Conservation (phyloP, 306 rosid genomes). For the Astragalus membranaceus region DNA sequence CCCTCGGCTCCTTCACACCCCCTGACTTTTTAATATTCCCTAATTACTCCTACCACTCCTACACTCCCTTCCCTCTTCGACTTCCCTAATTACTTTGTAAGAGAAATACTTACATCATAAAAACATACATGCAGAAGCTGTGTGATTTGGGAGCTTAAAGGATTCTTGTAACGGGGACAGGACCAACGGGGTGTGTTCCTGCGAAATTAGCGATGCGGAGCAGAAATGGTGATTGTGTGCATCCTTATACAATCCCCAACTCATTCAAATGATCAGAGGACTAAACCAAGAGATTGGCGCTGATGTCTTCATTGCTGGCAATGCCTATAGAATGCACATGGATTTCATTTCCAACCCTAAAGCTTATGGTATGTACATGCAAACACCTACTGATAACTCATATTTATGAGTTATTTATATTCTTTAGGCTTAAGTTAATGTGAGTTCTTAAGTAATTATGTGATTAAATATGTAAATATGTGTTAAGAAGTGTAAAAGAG, state of each 20-base stretch:
- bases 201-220: constrained; percentile 56
- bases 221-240: constrained; percentile 51
- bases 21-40: too few species aligned
- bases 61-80: too few species aligned
- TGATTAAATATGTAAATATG: too few species aligned
- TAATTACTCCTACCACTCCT: too few species aligned
- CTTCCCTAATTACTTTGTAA: too few species aligned
- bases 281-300: constrained; percentile 45
- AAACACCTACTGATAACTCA: too few species aligned
- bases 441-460: too few species aligned
- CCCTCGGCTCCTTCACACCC: too few species aligned
- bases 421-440: too few species aligned
- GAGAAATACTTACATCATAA: too few species aligned
- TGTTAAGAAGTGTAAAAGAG: too few species aligned
- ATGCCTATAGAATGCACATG: constrained; percentile 54
- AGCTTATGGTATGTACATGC: constrained; percentile 47
- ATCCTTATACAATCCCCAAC: constrained; percentile 57
- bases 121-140: constrained; percentile 56
- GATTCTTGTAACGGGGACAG: constrained; percentile 66
- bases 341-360: constrained; percentile 51
- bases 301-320: constrained; percentile 47
- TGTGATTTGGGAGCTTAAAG: constrained; percentile 61
- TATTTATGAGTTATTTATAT: too few species aligned
- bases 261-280: constrained; percentile 27
- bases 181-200: constrained; percentile 75